Base-by-base conservation (phyloP, 441 rosid genomes). In the Erodium moschatum region DNA sequence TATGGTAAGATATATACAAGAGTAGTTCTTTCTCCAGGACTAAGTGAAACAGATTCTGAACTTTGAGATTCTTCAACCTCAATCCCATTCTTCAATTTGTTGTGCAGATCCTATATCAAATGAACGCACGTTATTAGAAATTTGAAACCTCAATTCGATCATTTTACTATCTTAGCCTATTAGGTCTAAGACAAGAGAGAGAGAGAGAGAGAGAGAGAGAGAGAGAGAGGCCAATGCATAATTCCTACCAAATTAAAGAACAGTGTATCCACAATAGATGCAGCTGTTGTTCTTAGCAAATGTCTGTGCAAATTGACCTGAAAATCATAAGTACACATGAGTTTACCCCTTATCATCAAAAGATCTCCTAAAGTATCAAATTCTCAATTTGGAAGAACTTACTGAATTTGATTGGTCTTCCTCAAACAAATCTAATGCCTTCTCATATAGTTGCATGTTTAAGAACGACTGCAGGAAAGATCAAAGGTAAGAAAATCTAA, bases 271-370 rank as follows among this genome's bases (percentile, higher is more conserved):
- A 79, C 81, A 70, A 87, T 79, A 46, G 90, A 76, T 76, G 89
- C 84, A 78, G 85, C 94, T 46, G 83, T 73, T 74, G 97, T 87
- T 87, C 98, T 88, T 72, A 94, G 82, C 71, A 94, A 80, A 82
- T 94, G 97, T 80, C 92, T 82, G 71, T 94, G 97, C 82, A 94
- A 78, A 80, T 85, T 79, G 79, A 81, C 96, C 98, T 93, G 85
- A 24, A 78, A 67, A 79, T 71, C 79, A 78, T 56, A 74, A 44
- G 69, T 38, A 64, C 75, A 33, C 27, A 44, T 61, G 46, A 35
- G 67, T 18, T 71, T 63, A 74, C 67, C 58, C 66, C 56, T 65
- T 74, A 72, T 70, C 72, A 73, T 69, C 70, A 70, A 68, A 38
- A 66, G 72, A 3, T 72, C 56, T 72, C 66, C 68, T 69, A 33